These are phyloP conservation scores for Quercus phellos DNA, from an alignment of 331 rosid genomes.

Conservation along the genomic window DNA sequence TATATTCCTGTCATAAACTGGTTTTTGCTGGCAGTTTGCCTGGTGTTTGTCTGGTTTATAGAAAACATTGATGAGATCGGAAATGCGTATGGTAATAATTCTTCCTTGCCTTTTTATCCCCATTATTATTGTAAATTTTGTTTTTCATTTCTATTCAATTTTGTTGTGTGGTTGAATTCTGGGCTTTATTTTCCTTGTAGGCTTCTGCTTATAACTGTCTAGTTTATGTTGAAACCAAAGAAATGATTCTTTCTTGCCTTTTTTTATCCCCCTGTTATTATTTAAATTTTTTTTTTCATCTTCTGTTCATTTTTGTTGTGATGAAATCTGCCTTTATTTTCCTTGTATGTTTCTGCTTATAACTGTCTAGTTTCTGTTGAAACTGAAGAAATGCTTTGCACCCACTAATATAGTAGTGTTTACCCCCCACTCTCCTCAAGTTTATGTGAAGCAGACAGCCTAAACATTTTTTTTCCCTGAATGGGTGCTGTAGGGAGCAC, in stretches of 20 bases:
- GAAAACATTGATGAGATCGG: conserved; percentile 89
- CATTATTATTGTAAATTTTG: neutral
- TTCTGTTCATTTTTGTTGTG: no score
- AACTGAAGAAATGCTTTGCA: neutral
- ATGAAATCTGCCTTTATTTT: no score
- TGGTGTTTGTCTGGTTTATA: conserved; percentile 69
- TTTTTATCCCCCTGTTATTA: no score
- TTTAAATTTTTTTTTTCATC: no score
- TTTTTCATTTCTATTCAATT: neutral
- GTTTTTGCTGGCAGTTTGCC: conserved; percentile 84
- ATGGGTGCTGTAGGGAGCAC: neutral
- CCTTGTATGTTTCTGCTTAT: neutral
- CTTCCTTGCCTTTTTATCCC: neutral
- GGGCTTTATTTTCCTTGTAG: neutral
- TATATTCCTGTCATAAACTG: conserved; percentile 95
- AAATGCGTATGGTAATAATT: conserved; percentile 89
- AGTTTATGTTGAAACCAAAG: neutral
- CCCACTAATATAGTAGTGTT: neutral
- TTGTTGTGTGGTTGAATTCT: neutral
- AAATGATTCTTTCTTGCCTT: no score
- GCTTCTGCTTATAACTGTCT: neutral
- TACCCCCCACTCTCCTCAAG: neutral
- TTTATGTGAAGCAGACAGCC: neutral
- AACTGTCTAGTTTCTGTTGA: neutral
- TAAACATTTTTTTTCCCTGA: neutral